Base-by-base conservation (phyloP, 75 land plant species). In the Cryptomeria japonica region DNA sequence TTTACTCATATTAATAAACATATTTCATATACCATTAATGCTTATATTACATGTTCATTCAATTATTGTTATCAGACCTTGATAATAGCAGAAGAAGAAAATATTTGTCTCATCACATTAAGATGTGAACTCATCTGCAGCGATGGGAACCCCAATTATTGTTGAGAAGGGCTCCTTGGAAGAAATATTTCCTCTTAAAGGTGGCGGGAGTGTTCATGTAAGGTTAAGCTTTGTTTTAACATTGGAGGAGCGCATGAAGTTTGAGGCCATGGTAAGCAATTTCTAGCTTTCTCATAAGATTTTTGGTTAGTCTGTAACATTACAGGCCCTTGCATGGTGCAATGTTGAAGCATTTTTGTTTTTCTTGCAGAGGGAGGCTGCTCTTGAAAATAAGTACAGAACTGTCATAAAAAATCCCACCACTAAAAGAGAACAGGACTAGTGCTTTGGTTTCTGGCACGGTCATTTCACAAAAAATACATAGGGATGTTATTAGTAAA, bases 91-190 rank as follows among this genome's bases (percentile, higher is more conserved):
- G n/a, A n/a, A n/a, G n/a, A n/a, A n/a, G n/a, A n/a, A n/a, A 34
- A 46, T 58, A 44, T 11, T 61, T 86, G 19, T 31, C n/a, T 38
- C 46, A 2, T 77, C 22, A 3, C 8, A 82, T 78, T 76, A 72
- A 53, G 86, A 55, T 56, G 51, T 87, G 25, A 36, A 31, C 85
- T 73, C 36, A 64, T 31, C 85, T 18, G 44, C 87, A 64, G 87
- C n/a, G 55, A 85, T 85, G 51, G 56, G 13, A 85, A 90, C 90
- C 38, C 90, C 86, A 16, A 49, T 88, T 14, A 87, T 94, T 51
- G 89, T 96, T 31, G 92, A 96, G 85, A 94, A 89, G 86, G 97
- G 97, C 6, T 47, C 76, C 39, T 92, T 91, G 92, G 97, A 96
- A 84, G 91, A 93, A 46, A 46, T 91, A 36, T 89, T 94, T 61